These are phyloP conservation scores for Pleoardoris graminearum DNA, from an alignment of 2,329 filamentous ascomycete species.

Conservation along the genomic window DNA sequence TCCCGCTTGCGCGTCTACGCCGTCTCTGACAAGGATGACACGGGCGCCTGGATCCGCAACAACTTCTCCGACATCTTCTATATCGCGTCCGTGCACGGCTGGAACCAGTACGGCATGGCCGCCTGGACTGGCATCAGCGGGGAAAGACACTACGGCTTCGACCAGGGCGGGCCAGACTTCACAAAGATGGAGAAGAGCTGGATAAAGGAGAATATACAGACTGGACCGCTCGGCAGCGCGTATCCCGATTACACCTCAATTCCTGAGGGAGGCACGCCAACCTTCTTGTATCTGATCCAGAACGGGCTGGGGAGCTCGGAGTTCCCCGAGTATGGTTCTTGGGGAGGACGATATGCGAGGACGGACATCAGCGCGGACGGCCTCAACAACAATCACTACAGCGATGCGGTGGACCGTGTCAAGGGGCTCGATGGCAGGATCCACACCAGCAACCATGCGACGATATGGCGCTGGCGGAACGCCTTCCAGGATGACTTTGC, in stretches of 20 bases:
- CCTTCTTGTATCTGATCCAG: constrained; percentile 55
- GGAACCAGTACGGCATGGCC: constrained; percentile 58
- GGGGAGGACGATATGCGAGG: constrained; percentile 54
- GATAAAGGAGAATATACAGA: constrained; percentile 59
- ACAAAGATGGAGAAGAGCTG: constrained; percentile 55
- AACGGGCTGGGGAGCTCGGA: constrained; percentile 55
- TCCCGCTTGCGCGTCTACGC: constrained; percentile 45
- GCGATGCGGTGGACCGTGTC: constrained; percentile 45
- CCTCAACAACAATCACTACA: constrained; percentile 43
- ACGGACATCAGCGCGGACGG: constrained; percentile 42
- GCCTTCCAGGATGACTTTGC: constrained; percentile 58
- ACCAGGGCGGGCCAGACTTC: constrained; percentile 54
- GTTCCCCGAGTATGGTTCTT: constrained; percentile 53
- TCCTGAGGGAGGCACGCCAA: constrained; percentile 59
- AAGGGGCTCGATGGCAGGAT: constrained; percentile 38
- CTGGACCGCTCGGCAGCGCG: constrained; percentile 50
- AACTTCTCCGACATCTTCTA: constrained; percentile 60
- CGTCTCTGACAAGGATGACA: constrained; percentile 64
- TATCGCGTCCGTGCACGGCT: constrained; percentile 60
- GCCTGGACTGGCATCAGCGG: constrained; percentile 62
- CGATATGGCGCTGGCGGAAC: constrained; percentile 58
- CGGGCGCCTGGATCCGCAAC: constrained; percentile 59
- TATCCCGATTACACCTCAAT: constrained; percentile 55
- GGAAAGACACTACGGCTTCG: constrained; percentile 52
- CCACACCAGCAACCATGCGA: constrained; percentile 52